These are phyloP conservation scores for Fusarium devonianum DNA, from an alignment of 2,329 filamentous ascomycete genomes.

Conservation along the genomic window DNA sequence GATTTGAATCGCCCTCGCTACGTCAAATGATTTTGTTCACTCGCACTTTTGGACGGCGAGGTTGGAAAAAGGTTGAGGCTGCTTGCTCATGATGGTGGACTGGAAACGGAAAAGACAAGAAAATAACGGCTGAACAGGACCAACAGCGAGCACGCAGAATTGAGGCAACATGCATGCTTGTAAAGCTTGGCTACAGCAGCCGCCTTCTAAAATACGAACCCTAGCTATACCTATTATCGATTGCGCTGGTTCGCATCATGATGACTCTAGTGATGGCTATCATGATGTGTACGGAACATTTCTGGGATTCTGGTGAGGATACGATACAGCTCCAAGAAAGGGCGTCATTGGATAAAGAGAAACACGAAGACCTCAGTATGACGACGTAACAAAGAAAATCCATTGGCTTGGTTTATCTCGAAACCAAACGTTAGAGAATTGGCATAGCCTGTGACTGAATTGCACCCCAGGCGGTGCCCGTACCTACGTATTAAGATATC, in stretches of 20 bases:
- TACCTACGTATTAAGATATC: too few relatives aligned
- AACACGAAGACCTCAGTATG: too few relatives aligned
- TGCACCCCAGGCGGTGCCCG: too few relatives aligned
- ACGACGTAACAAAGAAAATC: too few relatives aligned
- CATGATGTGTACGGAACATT: too few relatives aligned
- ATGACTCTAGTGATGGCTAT: neutral
- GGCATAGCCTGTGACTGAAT: too few relatives aligned
- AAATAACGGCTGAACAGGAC: conserved; percentile 1
- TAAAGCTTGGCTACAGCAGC: conserved; percentile 25
- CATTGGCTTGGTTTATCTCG: too few relatives aligned
- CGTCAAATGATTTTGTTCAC: conserved; percentile 8
- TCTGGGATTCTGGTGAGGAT: neutral
- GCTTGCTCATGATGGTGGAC: conserved; percentile 2
- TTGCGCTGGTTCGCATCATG: neutral
- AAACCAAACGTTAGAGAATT: too few relatives aligned
- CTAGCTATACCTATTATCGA: conserved; percentile 11
- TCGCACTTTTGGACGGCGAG: conserved; percentile 1
- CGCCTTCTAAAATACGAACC: conserved; percentile 27
- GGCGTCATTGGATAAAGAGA: too few relatives aligned
- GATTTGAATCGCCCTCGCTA: neutral
- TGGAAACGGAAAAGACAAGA: conserved; percentile 2
- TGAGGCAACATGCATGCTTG: conserved; percentile 12
- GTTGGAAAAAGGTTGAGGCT: conserved; percentile 13
- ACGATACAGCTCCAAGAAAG: too few relatives aligned
- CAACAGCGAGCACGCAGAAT: conserved; percentile 8